Evolutionary conservation across 345 rosid genomes (phyloP).

Genomic region (Orychophragmus violaceus): DNA sequence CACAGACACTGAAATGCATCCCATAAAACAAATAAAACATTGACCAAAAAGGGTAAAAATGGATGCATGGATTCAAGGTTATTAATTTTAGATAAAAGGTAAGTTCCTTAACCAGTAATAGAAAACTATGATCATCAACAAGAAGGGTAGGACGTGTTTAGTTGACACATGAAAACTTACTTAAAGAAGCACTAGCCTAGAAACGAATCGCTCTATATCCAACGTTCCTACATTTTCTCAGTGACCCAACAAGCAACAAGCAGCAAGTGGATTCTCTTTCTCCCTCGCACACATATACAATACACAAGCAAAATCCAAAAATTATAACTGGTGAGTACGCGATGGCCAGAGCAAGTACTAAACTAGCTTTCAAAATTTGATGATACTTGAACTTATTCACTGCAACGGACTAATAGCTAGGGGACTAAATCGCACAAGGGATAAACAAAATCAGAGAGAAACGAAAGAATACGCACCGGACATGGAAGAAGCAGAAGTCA

Average conservation of each 20-base stretch:
- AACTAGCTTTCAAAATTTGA: neutral
- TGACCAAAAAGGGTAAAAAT: neutral
- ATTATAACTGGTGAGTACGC: neutral
- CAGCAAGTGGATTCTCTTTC: neutral
- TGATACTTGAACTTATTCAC: neutral
- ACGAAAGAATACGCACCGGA: slow-evolving; percentile 43
- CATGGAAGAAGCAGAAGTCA: slow-evolving; percentile 80
- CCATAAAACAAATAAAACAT: slow-evolving; percentile 1
- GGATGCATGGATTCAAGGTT: neutral
- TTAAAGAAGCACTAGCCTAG: neutral
- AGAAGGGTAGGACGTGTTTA: slow-evolving; percentile 18
- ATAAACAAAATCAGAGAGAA: neutral
- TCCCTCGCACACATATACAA: neutral
- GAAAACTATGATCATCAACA: slow-evolving; percentile 10
- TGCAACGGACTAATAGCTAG: neutral
- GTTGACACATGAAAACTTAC: slow-evolving; percentile 14
- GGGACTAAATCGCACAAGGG: neutral
- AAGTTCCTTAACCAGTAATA: neutral
- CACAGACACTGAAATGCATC: slow-evolving; percentile 52
- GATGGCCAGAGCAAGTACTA: neutral
- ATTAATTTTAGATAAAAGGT: neutral
- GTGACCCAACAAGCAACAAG: neutral
- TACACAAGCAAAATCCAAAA: neutral
- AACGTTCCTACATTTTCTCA: slow-evolving; percentile 8
- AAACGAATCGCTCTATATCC: neutral